phyloP scores from a whole-genome alignment of 176 grass and related monocot species.

The Ampelocalamus luodianensis region DNA sequence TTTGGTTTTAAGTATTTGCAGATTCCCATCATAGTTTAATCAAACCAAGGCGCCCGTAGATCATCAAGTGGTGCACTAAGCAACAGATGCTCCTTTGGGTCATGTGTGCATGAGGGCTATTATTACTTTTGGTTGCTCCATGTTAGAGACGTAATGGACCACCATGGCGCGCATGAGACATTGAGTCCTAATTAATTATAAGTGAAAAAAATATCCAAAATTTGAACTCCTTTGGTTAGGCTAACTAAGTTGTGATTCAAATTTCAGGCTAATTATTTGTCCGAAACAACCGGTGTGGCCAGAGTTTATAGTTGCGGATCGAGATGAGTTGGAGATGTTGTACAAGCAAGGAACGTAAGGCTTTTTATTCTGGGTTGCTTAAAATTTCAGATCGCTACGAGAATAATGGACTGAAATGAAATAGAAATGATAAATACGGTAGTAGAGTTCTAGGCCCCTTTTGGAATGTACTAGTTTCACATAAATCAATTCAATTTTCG shows the following conservation, averaged over 20 bases:
- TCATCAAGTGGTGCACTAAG: conserved; percentile 65
- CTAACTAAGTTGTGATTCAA: neutral
- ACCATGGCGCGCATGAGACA: conserved; percentile 43
- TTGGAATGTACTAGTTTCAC: no score
- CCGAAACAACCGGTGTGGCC: neutral
- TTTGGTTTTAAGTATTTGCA: conserved; percentile 48
- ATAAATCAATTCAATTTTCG: no score
- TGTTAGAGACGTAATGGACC: conserved; percentile 57
- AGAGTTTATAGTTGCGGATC: neutral
- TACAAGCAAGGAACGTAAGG: neutral
- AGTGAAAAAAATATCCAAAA: neutral
- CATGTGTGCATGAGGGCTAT: conserved; percentile 46
- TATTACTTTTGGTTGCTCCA: conserved; percentile 45
- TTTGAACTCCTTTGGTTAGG: neutral
- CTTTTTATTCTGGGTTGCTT: neutral
- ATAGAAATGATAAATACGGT: neutral
- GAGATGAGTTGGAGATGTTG: neutral
- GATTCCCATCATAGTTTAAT: conserved; percentile 67
- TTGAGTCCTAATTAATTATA: conserved; percentile 31
- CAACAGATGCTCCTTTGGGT: conserved; percentile 45
- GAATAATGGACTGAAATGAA: neutral
- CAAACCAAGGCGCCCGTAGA: conserved; percentile 36
- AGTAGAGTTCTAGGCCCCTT: no score
- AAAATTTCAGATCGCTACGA: neutral
- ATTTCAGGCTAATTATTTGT: neutral